Base-by-base conservation (phyloP, 805 yeast genomes). In the Yamadazyma insecticola region DNA sequence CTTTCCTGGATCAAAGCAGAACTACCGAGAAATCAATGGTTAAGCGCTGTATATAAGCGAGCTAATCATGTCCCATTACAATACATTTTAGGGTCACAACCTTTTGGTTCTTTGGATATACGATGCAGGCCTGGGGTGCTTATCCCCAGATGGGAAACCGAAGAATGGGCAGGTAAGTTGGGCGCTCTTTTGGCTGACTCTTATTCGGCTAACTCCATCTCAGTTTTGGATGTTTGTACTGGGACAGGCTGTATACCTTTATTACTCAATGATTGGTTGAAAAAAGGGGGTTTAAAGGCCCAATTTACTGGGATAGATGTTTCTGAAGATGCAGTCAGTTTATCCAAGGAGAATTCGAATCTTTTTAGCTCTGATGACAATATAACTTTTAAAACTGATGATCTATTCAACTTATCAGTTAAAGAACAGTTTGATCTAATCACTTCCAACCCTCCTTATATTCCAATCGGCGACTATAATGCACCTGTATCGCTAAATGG, bases 121-220 rank as follows among this genome's bases (percentile, higher is more conserved):
- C 35, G 46, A 16, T 85, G 96, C 46, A 46, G 55, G 17, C 62
- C 60, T 1, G 77, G 77, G 0, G 97, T 87, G 2, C 59, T 90
- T 37, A 89, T 90, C 16, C 97, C 98, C 0, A 59, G 98, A 29
- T 79, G 90, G 82, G 98, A 90, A 51, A 90, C 98, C 0, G 97
- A 90, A 52, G 95, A 87, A 48, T 90, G 97, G 97, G 63, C 72
- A 7, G 21, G 60, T 17, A 67, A 66, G 33, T 50, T 82, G 13
- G 54, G 61, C 0, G 26, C 22, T 33, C 19, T 23, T 22, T 10
- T 15, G 7, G 37, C 37, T 13, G 18, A 22, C 12, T 10, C 33
- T 13, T n/a, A 27, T 12, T 6, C 10, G 6, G 20, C 22, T 24
- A 11, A 24, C 16, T 12, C 13, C 16, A 12, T 5, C 8, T 24